Percentiles rank a stretch among this genome's conserved stretches.
These are phyloP conservation scores for Elsinoe arachidis DNA, from an alignment of 2,329 filamentous ascomycete genomes.

Conservation along the genomic window DNA sequence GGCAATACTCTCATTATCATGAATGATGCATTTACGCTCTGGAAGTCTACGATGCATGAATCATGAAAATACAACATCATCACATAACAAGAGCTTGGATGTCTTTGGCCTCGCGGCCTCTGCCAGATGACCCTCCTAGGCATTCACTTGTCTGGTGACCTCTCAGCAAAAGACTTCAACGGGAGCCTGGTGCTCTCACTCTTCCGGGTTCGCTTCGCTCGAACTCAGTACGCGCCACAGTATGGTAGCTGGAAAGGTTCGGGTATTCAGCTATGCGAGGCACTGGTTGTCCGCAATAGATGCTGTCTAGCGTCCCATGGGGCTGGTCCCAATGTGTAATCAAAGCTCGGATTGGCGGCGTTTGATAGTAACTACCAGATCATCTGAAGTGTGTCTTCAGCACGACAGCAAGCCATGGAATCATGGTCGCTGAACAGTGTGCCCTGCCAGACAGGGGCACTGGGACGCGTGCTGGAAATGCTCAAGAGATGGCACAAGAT, in stretches of 20 bases:
- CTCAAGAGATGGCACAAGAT: background rate
- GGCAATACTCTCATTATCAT: slow-evolving; percentile 18
- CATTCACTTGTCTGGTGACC: slow-evolving; percentile 11
- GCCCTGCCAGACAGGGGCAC: background rate
- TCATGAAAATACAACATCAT: slow-evolving; percentile 11
- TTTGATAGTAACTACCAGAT: background rate
- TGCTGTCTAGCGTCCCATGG: slow-evolving; percentile 9
- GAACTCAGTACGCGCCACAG: slow-evolving; percentile 10
- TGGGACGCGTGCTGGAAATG: background rate
- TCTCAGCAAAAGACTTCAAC: background rate
- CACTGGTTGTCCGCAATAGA: slow-evolving; percentile 13
- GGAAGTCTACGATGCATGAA: slow-evolving; percentile 16
- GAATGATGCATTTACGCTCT: slow-evolving; percentile 16
- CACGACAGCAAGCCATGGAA: background rate
- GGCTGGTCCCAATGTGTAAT: slow-evolving; percentile 15
- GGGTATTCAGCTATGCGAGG: background rate
- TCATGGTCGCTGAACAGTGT: background rate
- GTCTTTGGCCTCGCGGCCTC: slow-evolving; percentile 12
- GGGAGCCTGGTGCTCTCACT: slow-evolving; percentile 13
- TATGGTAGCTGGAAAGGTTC: slow-evolving; percentile 10
- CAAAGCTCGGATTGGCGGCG: background rate
- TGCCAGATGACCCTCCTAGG: background rate
- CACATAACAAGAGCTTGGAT: slow-evolving; percentile 11
- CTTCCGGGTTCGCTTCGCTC: slow-evolving; percentile 2
- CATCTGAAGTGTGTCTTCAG: background rate